phyloP scores from a whole-genome alignment of 2,329 filamentous ascomycete genomes.

The Raffaelea albimanens region DNA sequence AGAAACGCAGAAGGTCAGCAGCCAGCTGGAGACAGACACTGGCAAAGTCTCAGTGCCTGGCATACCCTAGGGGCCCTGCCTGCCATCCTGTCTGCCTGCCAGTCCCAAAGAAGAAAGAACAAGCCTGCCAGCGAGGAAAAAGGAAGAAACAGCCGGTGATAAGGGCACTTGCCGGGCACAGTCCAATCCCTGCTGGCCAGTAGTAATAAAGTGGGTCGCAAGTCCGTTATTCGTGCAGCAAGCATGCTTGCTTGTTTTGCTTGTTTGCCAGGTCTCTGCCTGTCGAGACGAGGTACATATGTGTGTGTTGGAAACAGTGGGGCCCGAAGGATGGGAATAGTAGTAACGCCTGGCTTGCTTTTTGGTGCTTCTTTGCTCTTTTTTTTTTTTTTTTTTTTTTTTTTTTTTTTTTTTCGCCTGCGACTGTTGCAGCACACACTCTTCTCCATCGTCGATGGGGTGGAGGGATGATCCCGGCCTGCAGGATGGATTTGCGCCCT shows the following conservation, averaged over 20 bases:
- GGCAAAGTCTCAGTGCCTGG: too few species aligned
- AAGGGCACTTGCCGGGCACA: neutral
- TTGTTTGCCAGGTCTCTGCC: too few species aligned
- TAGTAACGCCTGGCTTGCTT: neutral
- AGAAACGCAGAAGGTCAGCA: too few species aligned
- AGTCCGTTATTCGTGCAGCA: neutral
- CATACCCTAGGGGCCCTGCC: too few species aligned
- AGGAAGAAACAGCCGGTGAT: neutral
- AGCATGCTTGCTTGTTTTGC: too few species aligned
- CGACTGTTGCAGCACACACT: too few species aligned
- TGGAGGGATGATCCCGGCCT: neutral
- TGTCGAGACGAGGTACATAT: too few species aligned
- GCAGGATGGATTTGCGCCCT: neutral
- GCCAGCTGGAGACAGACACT: too few species aligned
- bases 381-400: neutral
- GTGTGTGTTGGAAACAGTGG: too few species aligned
- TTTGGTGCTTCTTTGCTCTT: too few species aligned
- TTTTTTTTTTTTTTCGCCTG: too few species aligned
- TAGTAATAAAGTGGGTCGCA: slow-evolving; percentile 2
- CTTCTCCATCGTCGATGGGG: neutral
- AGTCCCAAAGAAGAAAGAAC: neutral
- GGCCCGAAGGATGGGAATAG: neutral
- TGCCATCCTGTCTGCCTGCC: too few species aligned
- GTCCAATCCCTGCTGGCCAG: slow-evolving; percentile 3
- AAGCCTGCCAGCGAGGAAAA: neutral